Evolutionary conservation across 2,329 filamentous ascomycete genomes (phyloP).

Genomic region (Septoria linicola): DNA sequence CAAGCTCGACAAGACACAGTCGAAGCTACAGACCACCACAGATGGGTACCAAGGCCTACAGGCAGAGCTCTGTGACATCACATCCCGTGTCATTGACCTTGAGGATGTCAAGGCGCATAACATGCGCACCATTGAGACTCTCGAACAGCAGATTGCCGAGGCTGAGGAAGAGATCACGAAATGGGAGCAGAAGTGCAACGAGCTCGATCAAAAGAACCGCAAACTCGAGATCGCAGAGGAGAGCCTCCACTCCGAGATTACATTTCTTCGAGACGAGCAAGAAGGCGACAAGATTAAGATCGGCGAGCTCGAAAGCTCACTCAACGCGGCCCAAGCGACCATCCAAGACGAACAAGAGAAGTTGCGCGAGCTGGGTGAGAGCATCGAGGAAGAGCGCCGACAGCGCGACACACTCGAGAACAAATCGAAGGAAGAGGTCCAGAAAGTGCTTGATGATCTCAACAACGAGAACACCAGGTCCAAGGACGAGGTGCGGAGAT

Average conservation of each 20-base stretch:
- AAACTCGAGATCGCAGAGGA: conserved; percentile 88
- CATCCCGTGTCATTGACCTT: conserved; percentile 77
- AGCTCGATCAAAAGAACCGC: conserved; percentile 84
- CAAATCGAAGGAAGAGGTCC: conserved; percentile 91
- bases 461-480: conserved; percentile 77
- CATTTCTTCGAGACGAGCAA: conserved; percentile 93
- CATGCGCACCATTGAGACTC: conserved; percentile 71
- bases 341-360: conserved; percentile 83
- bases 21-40: conserved; percentile 68
- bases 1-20: conserved; percentile 57
- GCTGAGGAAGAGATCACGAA: conserved; percentile 84
- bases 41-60: conserved; percentile 92
- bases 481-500: conserved; percentile 79
- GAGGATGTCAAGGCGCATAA: conserved; percentile 87
- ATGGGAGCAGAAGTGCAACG: conserved; percentile 77
- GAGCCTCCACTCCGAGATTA: conserved; percentile 87
- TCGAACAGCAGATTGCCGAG: conserved; percentile 79
- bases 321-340: conserved; percentile 74
- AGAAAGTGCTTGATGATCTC: conserved; percentile 88
- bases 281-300: conserved; percentile 98
- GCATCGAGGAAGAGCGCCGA: conserved; percentile 75
- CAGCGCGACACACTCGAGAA: conserved; percentile 84
- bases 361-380: conserved; percentile 53
- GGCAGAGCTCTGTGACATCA: conserved; percentile 88
- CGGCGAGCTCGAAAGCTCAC: conserved; percentile 80